These are phyloP conservation scores for Termitomyces sp. DNA, from an alignment of 768 basidiomycete genomes.

Conservation along the genomic window DNA sequence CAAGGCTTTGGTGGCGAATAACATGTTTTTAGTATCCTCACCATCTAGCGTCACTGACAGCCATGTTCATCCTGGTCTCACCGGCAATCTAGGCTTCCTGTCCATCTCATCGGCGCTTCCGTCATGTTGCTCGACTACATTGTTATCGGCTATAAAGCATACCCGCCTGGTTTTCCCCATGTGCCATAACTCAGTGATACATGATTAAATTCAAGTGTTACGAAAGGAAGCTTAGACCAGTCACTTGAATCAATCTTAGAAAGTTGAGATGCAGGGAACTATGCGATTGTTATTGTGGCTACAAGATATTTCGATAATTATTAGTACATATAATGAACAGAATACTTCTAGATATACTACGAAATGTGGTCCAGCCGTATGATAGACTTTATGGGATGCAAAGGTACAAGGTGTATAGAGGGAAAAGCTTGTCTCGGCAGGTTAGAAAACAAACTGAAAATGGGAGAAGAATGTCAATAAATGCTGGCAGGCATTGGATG, in stretches of 20 bases:
- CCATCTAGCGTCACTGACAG: neutral
- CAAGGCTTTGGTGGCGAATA: neutral
- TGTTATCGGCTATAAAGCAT: neutral
- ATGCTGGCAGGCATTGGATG: conserved; percentile 12
- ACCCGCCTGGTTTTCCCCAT: neutral
- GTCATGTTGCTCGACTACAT: neutral
- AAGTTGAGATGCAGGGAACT: neutral
- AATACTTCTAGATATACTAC: conserved; percentile 9
- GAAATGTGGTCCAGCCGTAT: conserved; percentile 13
- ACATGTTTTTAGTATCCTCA: neutral
- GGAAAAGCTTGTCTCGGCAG: neutral
- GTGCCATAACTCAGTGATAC: neutral
- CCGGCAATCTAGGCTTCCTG: neutral
- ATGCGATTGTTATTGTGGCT: conserved; percentile 5
- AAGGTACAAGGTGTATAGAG: neutral
- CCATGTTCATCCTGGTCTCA: neutral
- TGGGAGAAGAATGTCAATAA: conserved; percentile 1
- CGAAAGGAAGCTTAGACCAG: neutral
- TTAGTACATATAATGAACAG: conserved; percentile 5
- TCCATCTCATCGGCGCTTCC: neutral
- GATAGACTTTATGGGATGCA: neutral
- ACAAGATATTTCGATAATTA: conserved; percentile 6
- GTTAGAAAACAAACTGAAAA: conserved; percentile 17
- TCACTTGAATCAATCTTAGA: neutral
- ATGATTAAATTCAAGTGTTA: neutral